Evolutionary conservation across 495 filamentous ascomycete species (phyloP).

Genomic region (Neurospora sp.): DNA sequence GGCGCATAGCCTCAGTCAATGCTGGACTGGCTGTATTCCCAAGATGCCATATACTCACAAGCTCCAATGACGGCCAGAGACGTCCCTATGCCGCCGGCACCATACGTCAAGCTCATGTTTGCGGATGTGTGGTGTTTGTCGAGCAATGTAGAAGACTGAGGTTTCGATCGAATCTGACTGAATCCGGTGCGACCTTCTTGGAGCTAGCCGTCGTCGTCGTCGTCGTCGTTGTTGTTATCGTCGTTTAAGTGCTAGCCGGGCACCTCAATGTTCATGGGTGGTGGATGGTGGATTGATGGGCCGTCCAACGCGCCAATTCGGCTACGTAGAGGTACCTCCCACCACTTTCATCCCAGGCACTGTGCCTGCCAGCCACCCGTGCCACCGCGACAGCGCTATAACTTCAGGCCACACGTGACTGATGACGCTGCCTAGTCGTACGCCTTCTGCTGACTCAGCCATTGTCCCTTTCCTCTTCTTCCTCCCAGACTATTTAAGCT

Average conservation of each 20-base stretch:
- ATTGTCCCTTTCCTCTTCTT: slow-evolving; percentile 2
- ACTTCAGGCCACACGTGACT: slow-evolving; percentile 1
- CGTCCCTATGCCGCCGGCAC: slow-evolving; percentile 56
- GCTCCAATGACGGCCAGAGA: slow-evolving; percentile 73
- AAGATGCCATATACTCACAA: slow-evolving; percentile 46
- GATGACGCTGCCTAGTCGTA: background rate
- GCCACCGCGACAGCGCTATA: background rate
- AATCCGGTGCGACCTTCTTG: background rate
- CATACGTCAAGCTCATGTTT: slow-evolving; percentile 54
- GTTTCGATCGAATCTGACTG: background rate
- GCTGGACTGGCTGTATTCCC: background rate
- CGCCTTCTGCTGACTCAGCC: slow-evolving; percentile 9
- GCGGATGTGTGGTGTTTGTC: background rate
- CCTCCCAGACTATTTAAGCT: slow-evolving; percentile 16
- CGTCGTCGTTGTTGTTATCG: background rate
- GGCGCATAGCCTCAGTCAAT: background rate
- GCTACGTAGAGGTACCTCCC: background rate
- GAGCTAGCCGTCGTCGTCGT: background rate
- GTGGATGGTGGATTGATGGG: background rate
- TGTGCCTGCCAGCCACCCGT: background rate
- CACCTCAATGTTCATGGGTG: background rate
- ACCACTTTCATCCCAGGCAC: slow-evolving; percentile 1
- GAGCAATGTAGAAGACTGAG: background rate
- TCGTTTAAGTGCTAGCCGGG: slow-evolving; percentile 1
- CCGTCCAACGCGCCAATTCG: slow-evolving; percentile 2